Evolutionary conservation across 345 rosid species (phyloP).

Genomic region (Dipteronia dyeriana): DNA sequence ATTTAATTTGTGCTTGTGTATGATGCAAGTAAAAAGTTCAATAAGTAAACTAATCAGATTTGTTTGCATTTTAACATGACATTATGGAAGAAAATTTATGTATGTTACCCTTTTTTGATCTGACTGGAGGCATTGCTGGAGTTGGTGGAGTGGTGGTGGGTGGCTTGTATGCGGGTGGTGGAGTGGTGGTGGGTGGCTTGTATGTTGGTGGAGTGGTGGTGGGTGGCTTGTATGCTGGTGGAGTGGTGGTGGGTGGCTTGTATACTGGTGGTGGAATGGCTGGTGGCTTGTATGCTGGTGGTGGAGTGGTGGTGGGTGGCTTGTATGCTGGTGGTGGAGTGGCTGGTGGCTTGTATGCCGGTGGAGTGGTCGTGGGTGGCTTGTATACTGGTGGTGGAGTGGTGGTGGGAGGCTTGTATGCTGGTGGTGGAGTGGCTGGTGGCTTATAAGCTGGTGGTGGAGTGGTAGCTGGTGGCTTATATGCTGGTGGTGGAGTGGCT

Average conservation of each 20-base stretch:
- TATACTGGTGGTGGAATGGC: slow-evolving; percentile 17
- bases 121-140: slow-evolving; percentile 42
- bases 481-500: not conserved
- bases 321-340: not conserved
- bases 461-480: slow-evolving; percentile 3
- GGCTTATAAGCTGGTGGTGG: slow-evolving; percentile 21
- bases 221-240: not conserved
- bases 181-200: slow-evolving; percentile 19
- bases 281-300: slow-evolving; percentile 25
- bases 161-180: slow-evolving; percentile 22
- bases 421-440: slow-evolving; percentile 17
- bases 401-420: slow-evolving; percentile 18
- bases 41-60: not conserved
- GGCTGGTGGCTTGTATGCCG: slow-evolving; percentile 17
- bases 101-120: slow-evolving; percentile 53
- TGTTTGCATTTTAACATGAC: not conserved
- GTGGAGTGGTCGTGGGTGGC: slow-evolving; percentile 23
- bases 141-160: slow-evolving; percentile 9
- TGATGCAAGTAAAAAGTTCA: not conserved
- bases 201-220: slow-evolving; percentile 10
- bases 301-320: slow-evolving; percentile 12
- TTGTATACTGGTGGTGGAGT: slow-evolving; percentile 23
- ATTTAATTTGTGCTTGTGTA: too few species aligned
- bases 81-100: not conserved
- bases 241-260: slow-evolving; percentile 20